Evolutionary conservation across 805 yeast species (phyloP).

Genomic region (Cyberlindnera meyerae): DNA sequence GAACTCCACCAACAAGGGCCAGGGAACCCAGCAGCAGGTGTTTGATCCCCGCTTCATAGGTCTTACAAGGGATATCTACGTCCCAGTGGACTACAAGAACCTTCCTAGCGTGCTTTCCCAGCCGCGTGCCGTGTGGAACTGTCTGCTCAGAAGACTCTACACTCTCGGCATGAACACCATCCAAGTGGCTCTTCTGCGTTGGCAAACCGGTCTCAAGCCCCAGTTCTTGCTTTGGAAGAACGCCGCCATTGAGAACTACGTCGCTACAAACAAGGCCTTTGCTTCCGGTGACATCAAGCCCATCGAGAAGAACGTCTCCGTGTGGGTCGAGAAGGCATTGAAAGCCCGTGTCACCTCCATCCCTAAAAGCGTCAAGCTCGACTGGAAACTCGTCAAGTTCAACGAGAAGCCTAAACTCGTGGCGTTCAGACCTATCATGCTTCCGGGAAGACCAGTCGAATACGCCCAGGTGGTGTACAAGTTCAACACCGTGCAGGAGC

Average conservation of each 20-base stretch:
- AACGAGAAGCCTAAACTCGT: constrained; percentile 68
- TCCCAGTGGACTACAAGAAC: constrained; percentile 46
- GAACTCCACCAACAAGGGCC: constrained; percentile 8
- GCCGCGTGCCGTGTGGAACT: constrained; percentile 41
- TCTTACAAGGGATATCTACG: constrained; percentile 38
- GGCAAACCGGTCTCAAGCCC: constrained; percentile 65
- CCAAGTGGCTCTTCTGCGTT: constrained; percentile 62
- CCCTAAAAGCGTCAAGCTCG: constrained; percentile 55
- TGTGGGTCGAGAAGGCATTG: constrained; percentile 62
- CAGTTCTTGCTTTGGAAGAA: constrained; percentile 78
- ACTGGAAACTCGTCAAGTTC: constrained; percentile 75
- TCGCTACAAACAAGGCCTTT: constrained; percentile 76
- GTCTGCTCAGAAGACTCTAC: constrained; percentile 55
- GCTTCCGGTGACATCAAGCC: constrained; percentile 51
- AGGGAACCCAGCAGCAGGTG: constrained; percentile 20
- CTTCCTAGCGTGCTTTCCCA: constrained; percentile 38
- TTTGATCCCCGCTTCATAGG: constrained; percentile 39
- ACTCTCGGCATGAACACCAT: constrained; percentile 62
- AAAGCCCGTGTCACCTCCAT: constrained; percentile 45
- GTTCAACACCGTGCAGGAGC: constrained; percentile 57
- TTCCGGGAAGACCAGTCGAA: constrained; percentile 49
- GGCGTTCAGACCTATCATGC: constrained; percentile 61
- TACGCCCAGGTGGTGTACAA: constrained; percentile 58
- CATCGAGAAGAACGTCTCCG: constrained; percentile 42
- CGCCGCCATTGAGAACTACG: constrained; percentile 71